Conservation (phyloP, 148 eudicot species). For the Amaranthus cruentus region DNA sequence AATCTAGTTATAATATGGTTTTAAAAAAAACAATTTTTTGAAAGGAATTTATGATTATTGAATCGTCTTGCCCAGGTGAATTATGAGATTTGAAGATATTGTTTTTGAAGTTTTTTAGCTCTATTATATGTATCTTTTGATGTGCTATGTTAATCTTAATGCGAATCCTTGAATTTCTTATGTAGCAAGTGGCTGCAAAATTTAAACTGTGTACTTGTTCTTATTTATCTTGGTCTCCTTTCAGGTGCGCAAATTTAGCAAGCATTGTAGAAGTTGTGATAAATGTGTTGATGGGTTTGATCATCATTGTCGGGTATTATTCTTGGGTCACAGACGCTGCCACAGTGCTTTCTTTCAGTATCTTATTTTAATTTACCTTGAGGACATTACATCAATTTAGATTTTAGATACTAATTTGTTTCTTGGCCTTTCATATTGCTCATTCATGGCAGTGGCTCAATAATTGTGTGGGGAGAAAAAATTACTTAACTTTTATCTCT, state of each 20-base stretch:
- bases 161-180: not conserved
- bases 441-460: slow-evolving; percentile 81
- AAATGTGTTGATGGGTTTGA: slow-evolving; percentile 99
- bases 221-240: slow-evolving; percentile 14
- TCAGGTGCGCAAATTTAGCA: slow-evolving; percentile 96
- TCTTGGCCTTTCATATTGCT: slow-evolving; percentile 10
- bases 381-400: not conserved
- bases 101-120: not conserved
- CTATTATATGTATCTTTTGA: not conserved
- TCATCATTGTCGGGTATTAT: slow-evolving; percentile 93
- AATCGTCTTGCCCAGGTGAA: not conserved
- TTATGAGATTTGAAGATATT: not conserved
- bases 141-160: not conserved
- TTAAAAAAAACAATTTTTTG: no score
- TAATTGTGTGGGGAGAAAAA: slow-evolving; percentile 93
- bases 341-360: slow-evolving; percentile 10
- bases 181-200: slow-evolving; percentile 2
- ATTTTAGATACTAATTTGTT: slow-evolving; percentile 14
- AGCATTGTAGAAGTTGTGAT: slow-evolving; percentile 98
- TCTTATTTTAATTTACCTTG: slow-evolving; percentile 6
- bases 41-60: no score
- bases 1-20: not conserved
- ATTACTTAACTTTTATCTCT: slow-evolving; percentile 74
- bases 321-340: slow-evolving; percentile 8
- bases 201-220: slow-evolving; percentile 1